phyloP scores from a whole-genome alignment of 1,284 basidiomycete genomes.

The Taiwanofungus camphoratus region DNA sequence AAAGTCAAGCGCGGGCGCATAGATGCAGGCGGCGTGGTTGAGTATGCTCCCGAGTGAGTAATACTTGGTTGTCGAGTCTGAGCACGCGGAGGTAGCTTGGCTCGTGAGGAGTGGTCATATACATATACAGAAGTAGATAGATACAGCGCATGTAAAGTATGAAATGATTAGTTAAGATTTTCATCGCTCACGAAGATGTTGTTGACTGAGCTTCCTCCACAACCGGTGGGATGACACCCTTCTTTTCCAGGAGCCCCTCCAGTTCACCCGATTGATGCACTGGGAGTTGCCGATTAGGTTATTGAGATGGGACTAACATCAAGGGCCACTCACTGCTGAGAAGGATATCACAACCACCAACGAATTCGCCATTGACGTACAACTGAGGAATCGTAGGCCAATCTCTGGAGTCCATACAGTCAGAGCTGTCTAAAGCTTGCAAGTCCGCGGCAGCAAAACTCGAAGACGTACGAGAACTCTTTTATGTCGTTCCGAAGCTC shows the following conservation, averaged over 20 bases:
- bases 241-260: slow-evolving; percentile 75
- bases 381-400: slow-evolving; percentile 99
- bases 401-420: slow-evolving; percentile 48
- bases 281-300: too few relatives aligned
- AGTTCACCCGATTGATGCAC: slow-evolving; percentile 98
- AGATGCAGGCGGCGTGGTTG: slow-evolving; percentile 40
- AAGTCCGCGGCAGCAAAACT: not conserved
- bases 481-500: slow-evolving; percentile 86
- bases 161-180: slow-evolving; percentile 4
- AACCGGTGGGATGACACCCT: slow-evolving; percentile 53
- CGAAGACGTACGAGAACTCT: slow-evolving; percentile 81
- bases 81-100: not conserved
- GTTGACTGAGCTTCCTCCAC: slow-evolving; percentile 15
- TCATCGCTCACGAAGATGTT: slow-evolving; percentile 13
- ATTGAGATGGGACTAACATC: too few relatives aligned
- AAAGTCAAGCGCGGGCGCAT: slow-evolving; percentile 55
- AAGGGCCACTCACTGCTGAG: slow-evolving; percentile 69
- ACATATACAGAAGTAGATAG: slow-evolving; percentile 10
- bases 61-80: not conserved
- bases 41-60: slow-evolving; percentile 28
- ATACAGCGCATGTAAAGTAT: slow-evolving; percentile 18
- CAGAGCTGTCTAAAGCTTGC: not conserved
- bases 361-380: slow-evolving; percentile 92
- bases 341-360: slow-evolving; percentile 96
- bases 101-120: not conserved